These are phyloP conservation scores for Monilinia vaccinii-corymbosi DNA, from an alignment of 2,329 filamentous ascomycete species.

Conservation along the genomic window DNA sequence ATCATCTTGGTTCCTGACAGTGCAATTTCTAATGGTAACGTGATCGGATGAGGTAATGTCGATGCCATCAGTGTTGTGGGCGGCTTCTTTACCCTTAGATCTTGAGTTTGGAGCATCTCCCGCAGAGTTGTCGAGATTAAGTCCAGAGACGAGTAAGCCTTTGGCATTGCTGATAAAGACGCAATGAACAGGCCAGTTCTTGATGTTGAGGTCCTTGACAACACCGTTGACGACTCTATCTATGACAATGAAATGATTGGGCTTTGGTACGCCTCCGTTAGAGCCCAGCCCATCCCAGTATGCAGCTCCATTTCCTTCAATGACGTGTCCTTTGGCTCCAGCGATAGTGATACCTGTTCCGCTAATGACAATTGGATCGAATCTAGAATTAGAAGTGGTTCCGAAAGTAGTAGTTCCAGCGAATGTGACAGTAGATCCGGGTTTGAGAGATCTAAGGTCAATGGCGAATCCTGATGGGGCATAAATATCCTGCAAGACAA, in stretches of 20 bases:
- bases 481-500: constrained; percentile 33
- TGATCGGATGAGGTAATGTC: constrained; percentile 38
- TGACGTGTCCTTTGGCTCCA: constrained; percentile 28
- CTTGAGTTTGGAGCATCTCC: constrained; percentile 33
- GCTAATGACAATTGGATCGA: constrained; percentile 40
- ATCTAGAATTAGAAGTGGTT: constrained; percentile 55
- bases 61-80: constrained; percentile 47
- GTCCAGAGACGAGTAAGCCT: constrained; percentile 37
- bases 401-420: constrained; percentile 56
- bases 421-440: constrained; percentile 45
- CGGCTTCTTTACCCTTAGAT: constrained; percentile 15
- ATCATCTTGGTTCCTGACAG: constrained; percentile 50
- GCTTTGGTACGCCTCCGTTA: constrained; percentile 52
- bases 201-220: constrained; percentile 41
- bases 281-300: constrained; percentile 52
- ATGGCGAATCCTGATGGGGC: constrained; percentile 33
- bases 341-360: constrained; percentile 20
- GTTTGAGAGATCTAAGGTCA: constrained; percentile 33
- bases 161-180: constrained; percentile 38
- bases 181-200: constrained; percentile 46
- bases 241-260: constrained; percentile 52
- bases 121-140: constrained; percentile 49
- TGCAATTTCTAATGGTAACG: constrained; percentile 41
- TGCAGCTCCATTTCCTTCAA: constrained; percentile 39
- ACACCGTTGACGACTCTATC: constrained; percentile 38